Evolutionary conservation across 352 stramenopile species (phyloP).

Genomic region (Pythium dissimile): DNA sequence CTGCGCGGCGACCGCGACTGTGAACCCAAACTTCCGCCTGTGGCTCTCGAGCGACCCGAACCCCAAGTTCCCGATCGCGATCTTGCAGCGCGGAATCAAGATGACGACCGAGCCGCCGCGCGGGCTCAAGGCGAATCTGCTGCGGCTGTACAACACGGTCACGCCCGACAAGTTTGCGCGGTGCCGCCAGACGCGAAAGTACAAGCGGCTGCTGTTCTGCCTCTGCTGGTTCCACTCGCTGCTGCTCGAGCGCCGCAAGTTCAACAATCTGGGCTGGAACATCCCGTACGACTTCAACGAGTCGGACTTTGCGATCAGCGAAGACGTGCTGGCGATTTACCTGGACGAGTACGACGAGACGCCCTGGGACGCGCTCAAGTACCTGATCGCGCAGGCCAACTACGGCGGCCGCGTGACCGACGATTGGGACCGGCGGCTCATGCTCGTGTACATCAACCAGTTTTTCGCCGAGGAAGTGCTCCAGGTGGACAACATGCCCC

Average conservation of each 20-base stretch:
- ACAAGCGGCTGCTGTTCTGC: conserved; percentile 92
- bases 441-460: conserved; percentile 95
- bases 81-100: conserved; percentile 94
- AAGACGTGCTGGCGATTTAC: conserved; percentile 95
- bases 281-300: conserved; percentile 98
- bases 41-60: conserved; percentile 93
- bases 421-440: conserved; percentile 94
- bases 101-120: conserved; percentile 95
- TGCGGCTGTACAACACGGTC: conserved; percentile 94
- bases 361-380: conserved; percentile 93
- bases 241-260: conserved; percentile 94
- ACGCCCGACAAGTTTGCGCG: conserved; percentile 82
- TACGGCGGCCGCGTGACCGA: conserved; percentile 96
- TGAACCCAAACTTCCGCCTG: conserved; percentile 90
- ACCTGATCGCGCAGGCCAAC: conserved; percentile 95
- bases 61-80: conserved; percentile 94
- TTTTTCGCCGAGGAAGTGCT: conserved; percentile 92
- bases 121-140: conserved; percentile 91
- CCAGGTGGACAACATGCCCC: conserved; percentile 74
- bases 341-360: conserved; percentile 91
- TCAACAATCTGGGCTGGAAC: conserved; percentile 96
- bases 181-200: conserved; percentile 85
- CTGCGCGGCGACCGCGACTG: conserved; percentile 41
- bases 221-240: conserved; percentile 96
- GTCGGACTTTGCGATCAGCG: conserved; percentile 95